Percentiles rank a stretch among this genome's conserved stretches.
phyloP scores from a whole-genome alignment of 1,284 basidiomycete species.

The Leccinum variabile region DNA sequence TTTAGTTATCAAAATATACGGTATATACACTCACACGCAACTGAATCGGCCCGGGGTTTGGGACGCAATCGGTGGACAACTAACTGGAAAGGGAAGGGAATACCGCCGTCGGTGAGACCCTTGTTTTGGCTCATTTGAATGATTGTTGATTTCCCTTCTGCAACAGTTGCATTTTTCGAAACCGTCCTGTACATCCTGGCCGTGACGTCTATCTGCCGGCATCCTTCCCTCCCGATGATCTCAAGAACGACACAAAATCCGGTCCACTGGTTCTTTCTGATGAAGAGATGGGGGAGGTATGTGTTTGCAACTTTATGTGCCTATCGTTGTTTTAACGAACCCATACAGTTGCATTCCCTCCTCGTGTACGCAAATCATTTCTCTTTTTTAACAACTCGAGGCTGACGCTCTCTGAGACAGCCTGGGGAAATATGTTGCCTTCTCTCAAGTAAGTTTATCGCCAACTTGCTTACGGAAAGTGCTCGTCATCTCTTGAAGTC shows the following conservation, averaged over 20 bases:
- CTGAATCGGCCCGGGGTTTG: slow-evolving; percentile 50
- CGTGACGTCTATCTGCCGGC: slow-evolving; percentile 48
- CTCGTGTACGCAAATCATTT: slow-evolving; percentile 49
- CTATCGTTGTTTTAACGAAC: slow-evolving; percentile 8
- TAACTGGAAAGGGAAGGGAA: slow-evolving; percentile 52
- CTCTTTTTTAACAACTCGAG: not conserved
- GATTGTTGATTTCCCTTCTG: slow-evolving; percentile 1
- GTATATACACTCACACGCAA: slow-evolving; percentile 62
- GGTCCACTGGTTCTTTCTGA: slow-evolving; percentile 18
- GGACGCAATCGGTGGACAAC: slow-evolving; percentile 49
- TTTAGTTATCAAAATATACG: slow-evolving; percentile 59
- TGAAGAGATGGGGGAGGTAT: slow-evolving; percentile 25
- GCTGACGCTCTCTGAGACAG: slow-evolving; percentile 35
- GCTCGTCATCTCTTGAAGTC: slow-evolving; percentile 37
- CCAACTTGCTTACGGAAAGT: not conserved
- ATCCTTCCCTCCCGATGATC: slow-evolving; percentile 39
- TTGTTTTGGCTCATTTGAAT: not conserved
- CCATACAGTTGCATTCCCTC: slow-evolving; percentile 49
- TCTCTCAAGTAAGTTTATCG: slow-evolving; percentile 47
- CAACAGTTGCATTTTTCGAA: slow-evolving; percentile 47
- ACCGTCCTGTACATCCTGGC: slow-evolving; percentile 36
- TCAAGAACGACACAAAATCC: slow-evolving; percentile 1
- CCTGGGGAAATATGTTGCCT: slow-evolving; percentile 62
- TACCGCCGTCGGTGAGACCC: slow-evolving; percentile 46
- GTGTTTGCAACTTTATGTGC: slow-evolving; percentile 4